These are phyloP conservation scores for Firmiana major DNA, from an alignment of 345 rosid species.

Conservation along the genomic window DNA sequence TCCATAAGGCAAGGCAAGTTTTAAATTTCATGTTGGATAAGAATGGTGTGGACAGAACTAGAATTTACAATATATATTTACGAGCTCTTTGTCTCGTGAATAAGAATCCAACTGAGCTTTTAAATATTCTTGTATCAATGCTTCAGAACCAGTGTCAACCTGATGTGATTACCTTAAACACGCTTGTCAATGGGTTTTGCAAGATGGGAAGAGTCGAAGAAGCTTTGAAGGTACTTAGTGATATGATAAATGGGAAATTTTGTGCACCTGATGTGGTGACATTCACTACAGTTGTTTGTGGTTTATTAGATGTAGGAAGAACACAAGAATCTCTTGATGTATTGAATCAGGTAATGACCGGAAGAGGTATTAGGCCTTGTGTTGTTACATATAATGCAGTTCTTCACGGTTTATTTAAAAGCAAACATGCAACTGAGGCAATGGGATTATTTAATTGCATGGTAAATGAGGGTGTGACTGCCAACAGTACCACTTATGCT, in stretches of 20 bases:
- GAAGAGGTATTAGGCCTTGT: conserved; percentile 48
- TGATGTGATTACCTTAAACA: conserved; percentile 75
- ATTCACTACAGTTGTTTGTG: conserved; percentile 57
- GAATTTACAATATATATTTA: conserved; percentile 70
- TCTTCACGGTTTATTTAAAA: conserved; percentile 57
- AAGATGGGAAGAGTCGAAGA: conserved; percentile 69
- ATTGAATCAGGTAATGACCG: conserved; percentile 45
- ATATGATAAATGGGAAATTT: conserved; percentile 73
- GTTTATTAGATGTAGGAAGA: conserved; percentile 58
- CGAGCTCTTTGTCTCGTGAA: conserved; percentile 57
- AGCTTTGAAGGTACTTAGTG: conserved; percentile 62
- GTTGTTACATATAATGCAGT: conserved; percentile 73
- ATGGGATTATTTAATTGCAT: conserved; percentile 46
- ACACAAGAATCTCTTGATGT: conserved; percentile 53
- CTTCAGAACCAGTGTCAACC: conserved; percentile 67
- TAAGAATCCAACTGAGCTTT: conserved; percentile 54
- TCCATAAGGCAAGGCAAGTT: conserved; percentile 51
- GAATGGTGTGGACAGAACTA: conserved; percentile 48
- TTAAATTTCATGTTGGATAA: conserved; percentile 55
- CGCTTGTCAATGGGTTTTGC: conserved; percentile 73
- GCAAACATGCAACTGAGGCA: conserved; percentile 47
- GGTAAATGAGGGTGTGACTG: conserved; percentile 41
- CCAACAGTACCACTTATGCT: conserved; percentile 50
- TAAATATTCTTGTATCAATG: conserved; percentile 70
- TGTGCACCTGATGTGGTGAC: conserved; percentile 72